A percentile compares a stretch with the other conserved stretches of the same genome.
Conservation (phyloP, 2,329 filamentous ascomycete species). For the Scytalidium lignicola region DNA sequence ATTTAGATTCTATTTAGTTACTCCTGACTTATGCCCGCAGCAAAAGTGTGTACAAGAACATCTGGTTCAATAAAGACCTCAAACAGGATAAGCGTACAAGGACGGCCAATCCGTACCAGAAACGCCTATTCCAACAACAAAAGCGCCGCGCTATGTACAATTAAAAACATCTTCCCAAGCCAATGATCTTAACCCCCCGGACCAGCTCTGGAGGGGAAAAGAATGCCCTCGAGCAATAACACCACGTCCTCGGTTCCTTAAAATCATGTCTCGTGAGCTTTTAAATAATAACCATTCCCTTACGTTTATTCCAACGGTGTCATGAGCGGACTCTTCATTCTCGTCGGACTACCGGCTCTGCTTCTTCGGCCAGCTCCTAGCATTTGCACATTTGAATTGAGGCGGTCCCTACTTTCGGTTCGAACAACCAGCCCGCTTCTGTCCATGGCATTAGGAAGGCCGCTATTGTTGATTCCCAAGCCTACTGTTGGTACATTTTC, state of each 20-base stretch:
- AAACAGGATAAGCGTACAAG: background rate
- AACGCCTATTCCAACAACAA: slow-evolving; percentile 4
- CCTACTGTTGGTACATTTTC: slow-evolving; percentile 18
- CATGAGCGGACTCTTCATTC: slow-evolving; percentile 54
- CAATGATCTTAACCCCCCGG: background rate
- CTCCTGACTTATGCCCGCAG: too few relatives aligned
- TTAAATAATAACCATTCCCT: slow-evolving; percentile 4
- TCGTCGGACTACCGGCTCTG: slow-evolving; percentile 38
- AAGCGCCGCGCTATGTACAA: slow-evolving; percentile 3
- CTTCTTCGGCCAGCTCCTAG: slow-evolving; percentile 48
- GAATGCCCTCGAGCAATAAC: background rate
- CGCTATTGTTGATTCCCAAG: slow-evolving; percentile 17
- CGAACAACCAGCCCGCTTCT: slow-evolving; percentile 71
- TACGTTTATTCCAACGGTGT: slow-evolving; percentile 41
- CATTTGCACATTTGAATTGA: slow-evolving; percentile 52
- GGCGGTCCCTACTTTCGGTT: slow-evolving; percentile 79
- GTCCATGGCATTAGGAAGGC: slow-evolving; percentile 42
- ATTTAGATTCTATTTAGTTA: too few relatives aligned
- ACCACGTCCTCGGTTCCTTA: background rate
- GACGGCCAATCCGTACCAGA: background rate
- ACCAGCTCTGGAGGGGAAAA: background rate
- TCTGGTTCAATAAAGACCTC: background rate
- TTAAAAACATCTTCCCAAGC: background rate
- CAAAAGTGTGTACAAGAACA: background rate
- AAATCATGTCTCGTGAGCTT: background rate